Base-by-base conservation (phyloP, 768 basidiomycete genomes). In the Calocybe indica region DNA sequence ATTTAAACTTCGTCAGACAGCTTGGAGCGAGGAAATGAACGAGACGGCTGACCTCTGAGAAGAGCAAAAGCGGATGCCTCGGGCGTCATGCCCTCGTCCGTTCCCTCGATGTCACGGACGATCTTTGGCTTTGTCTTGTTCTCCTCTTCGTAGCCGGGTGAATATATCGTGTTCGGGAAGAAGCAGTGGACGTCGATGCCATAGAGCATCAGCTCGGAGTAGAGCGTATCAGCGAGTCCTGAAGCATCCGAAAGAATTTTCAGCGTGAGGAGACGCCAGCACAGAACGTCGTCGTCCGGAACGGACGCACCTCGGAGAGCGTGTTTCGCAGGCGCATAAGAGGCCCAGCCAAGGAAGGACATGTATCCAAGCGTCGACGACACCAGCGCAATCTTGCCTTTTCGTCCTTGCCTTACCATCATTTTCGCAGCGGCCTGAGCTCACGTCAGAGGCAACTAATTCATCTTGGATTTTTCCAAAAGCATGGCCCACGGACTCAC, bases 201-300 rank as follows among this genome's bases (percentile, higher is more conserved):
- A 60, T 94, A 92, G 6, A 93, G 70, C 52, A 82, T 67, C 42
- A 91, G 69, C 58, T 95, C 93, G 22, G 81, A 85, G 6, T 85
- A 83, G 10, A 96, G 73, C 0, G 84, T 76, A 49, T 96, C 93
- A 10, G 88, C 89, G 0, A 96, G 78, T 10, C 86, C 91, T 92
- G 58, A 3, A 7, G 6, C 28, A 22, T 1, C 1, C 8, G 35
- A 33, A 12, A 30, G 22, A 3, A 42, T 35, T 46, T 12, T 51
- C 34, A 29, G 37, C n/a, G 8, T 14, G 31, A 29, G 37, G 12
- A 5, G 40, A 42, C 45, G 22, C 22, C 22, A 22, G 22, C 22
- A 22, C 22, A 22, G 22, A 22, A 22, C 22, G 4, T 28, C 11
- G 7, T 43, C 36, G 6, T 37, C 12, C 5, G 6, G 9, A 31